Percentiles rank a stretch among this genome's conserved stretches.
These are phyloP conservation scores for Arthrobotrys musiformis DNA, from an alignment of 2,329 filamentous ascomycete genomes.

Conservation along the genomic window DNA sequence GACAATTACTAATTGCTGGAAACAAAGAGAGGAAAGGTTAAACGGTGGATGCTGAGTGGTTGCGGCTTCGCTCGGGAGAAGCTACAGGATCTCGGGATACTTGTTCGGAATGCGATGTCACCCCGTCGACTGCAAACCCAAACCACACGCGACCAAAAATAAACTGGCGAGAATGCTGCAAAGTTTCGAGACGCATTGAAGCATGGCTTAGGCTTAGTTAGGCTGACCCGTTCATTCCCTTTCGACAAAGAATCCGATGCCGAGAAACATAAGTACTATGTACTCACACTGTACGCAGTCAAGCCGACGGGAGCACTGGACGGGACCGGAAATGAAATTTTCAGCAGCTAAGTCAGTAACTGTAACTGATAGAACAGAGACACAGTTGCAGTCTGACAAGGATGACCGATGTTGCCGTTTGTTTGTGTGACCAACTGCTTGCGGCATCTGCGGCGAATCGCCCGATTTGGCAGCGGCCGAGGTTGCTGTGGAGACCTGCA, in stretches of 20 bases:
- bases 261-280: not conserved
- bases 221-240: not conserved
- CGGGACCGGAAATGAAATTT: constrained; percentile 27
- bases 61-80: constrained; percentile 28
- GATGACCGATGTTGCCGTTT: not conserved
- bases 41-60: constrained; percentile 21
- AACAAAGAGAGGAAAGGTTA: not conserved
- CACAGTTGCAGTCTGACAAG: not conserved
- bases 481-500: constrained; percentile 50
- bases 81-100: not conserved
- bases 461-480: constrained; percentile 1
- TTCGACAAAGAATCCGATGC: constrained; percentile 6
- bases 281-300: too few species aligned
- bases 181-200: constrained; percentile 4
- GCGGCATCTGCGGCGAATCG: constrained; percentile 28
- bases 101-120: constrained; percentile 30
- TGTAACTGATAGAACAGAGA: not conserved
- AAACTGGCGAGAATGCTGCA: not conserved
- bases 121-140: not conserved
- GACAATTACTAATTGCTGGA: constrained; percentile 7
- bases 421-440: constrained; percentile 20
- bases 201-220: constrained; percentile 17
- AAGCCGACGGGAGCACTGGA: constrained; percentile 21
- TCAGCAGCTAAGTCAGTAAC: not conserved
- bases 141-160: constrained; percentile 20